Evolutionary conservation across 306 rosid species (phyloP).

Genomic region (Lathyrus sativus): DNA sequence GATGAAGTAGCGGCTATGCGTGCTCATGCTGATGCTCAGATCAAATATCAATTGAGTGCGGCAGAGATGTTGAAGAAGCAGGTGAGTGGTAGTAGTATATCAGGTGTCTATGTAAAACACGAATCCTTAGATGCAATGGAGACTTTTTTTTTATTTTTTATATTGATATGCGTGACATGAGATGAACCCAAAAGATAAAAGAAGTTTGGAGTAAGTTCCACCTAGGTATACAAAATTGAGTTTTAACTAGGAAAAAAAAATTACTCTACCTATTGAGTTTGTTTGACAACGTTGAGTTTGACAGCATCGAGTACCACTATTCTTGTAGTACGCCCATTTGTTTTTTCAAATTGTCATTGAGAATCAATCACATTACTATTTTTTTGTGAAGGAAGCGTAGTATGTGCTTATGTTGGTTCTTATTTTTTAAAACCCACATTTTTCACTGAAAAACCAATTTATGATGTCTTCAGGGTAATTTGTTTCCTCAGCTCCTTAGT

Average conservation of each 20-base stretch:
- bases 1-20: slow-evolving; percentile 85
- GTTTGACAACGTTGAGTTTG: too few relatives aligned
- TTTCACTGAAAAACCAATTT: background rate
- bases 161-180: background rate
- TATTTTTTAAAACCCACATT: slow-evolving; percentile 13
- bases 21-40: slow-evolving; percentile 67
- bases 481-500: slow-evolving; percentile 2
- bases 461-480: slow-evolving; percentile 8
- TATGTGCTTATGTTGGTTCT: background rate
- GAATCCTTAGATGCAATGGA: background rate
- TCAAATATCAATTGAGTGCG: slow-evolving; percentile 64
- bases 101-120: slow-evolving; percentile 4
- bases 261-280: too few relatives aligned
- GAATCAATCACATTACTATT: background rate
- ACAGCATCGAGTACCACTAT: background rate
- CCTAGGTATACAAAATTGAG: too few relatives aligned
- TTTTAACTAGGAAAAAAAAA: too few relatives aligned
- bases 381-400: slow-evolving; percentile 4
- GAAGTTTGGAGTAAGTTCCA: slow-evolving; percentile 14
- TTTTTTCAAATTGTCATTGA: background rate
- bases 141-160: background rate
- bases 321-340: background rate
- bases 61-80: slow-evolving; percentile 91
- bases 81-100: slow-evolving; percentile 40
- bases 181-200: slow-evolving; percentile 18